phyloP scores from a whole-genome alignment of 1,139 yeast species.

The Blastobotrys persicus region DNA sequence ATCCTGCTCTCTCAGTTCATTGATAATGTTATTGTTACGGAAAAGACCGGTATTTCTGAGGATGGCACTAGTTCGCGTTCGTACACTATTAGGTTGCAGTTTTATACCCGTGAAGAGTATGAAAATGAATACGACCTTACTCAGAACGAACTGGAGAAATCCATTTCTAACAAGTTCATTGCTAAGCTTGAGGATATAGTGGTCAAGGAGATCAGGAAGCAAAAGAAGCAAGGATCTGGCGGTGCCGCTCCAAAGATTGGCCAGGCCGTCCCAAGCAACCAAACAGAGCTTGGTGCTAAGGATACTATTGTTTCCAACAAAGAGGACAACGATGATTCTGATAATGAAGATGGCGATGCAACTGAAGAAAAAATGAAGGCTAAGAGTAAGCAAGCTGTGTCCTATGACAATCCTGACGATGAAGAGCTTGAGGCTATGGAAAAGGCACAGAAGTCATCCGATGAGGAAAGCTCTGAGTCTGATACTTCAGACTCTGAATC shows the following conservation, averaged over 20 bases:
- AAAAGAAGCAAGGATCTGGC: conserved; percentile 45
- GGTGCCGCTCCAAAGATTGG: conserved; percentile 62
- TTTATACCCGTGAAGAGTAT: conserved; percentile 77
- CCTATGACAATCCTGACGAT: conserved; percentile 93
- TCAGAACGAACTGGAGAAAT: conserved; percentile 71
- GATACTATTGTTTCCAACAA: conserved; percentile 36
- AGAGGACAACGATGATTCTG: conserved; percentile 34
- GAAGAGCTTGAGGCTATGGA: conserved; percentile 87
- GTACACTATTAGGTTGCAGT: conserved; percentile 68
- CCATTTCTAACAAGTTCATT: conserved; percentile 65
- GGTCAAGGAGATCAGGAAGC: conserved; percentile 78
- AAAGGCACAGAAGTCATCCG: conserved; percentile 50
- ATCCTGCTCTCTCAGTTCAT: conserved; percentile 86
- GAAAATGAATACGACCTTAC: conserved; percentile 84
- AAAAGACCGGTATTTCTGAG: conserved; percentile 62
- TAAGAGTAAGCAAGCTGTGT: conserved; percentile 78
- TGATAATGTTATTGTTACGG: conserved; percentile 81
- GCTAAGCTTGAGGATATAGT: conserved; percentile 68
- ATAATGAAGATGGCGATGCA: conserved; percentile 59
- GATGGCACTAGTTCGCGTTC: conserved; percentile 61
- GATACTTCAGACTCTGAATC: conserved; percentile 29
- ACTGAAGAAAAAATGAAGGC: conserved; percentile 63
- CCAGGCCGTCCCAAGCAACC: conserved; percentile 47
- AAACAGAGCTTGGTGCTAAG: conserved; percentile 30
- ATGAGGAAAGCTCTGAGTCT: conserved; percentile 36